These are phyloP conservation scores for Penicillium riverlandense DNA, from an alignment of 495 filamentous ascomycete species.

Conservation along the genomic window DNA sequence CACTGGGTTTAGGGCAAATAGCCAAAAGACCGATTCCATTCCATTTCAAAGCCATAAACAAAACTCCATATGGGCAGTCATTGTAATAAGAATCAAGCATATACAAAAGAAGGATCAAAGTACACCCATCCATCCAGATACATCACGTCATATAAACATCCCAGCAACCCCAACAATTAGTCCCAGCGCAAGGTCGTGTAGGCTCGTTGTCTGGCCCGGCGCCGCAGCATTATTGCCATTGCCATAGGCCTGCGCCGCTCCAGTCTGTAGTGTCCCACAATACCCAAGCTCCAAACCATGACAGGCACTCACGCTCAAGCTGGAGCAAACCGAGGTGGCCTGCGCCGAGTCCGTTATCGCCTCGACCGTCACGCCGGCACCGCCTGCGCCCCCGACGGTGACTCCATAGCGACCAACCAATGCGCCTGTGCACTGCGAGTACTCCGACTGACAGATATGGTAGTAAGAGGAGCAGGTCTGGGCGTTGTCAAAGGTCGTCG, in stretches of 20 bases:
- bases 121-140: conserved; percentile 5
- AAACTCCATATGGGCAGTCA: background rate
- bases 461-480: conserved; percentile 62
- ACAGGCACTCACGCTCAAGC: conserved; percentile 53
- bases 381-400: conserved; percentile 34
- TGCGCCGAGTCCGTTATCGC: conserved; percentile 44
- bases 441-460: conserved; percentile 57
- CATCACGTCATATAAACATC: conserved; percentile 32
- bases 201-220: conserved; percentile 19
- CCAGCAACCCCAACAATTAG: conserved; percentile 35
- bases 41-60: too few species aligned
- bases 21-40: too few species aligned
- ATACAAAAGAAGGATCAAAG: background rate
- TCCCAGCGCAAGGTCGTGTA: conserved; percentile 37
- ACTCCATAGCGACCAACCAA: conserved; percentile 45
- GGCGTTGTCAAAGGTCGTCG: conserved; percentile 56
- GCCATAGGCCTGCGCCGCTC: conserved; percentile 18
- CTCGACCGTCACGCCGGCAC: conserved; percentile 55
- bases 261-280: conserved; percentile 39
- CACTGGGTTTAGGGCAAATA: too few species aligned
- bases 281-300: conserved; percentile 49
- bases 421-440: conserved; percentile 52
- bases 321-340: conserved; percentile 60
- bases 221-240: conserved; percentile 25
- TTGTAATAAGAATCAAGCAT: background rate